These are phyloP conservation scores for Penicillium taxi DNA, from an alignment of 495 filamentous ascomycete species.

Conservation along the genomic window DNA sequence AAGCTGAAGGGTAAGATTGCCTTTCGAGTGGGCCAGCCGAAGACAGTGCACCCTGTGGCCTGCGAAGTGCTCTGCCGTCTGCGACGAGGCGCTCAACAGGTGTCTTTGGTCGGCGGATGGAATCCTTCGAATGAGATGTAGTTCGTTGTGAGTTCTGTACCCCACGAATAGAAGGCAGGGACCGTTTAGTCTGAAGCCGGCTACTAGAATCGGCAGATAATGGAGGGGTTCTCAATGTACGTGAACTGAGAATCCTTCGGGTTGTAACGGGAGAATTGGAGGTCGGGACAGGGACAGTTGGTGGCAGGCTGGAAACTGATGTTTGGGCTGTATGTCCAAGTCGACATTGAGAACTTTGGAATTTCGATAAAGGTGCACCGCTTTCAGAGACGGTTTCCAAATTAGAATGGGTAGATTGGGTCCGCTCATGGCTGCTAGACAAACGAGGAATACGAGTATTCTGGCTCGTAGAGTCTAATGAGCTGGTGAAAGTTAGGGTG, in stretches of 20 bases:
- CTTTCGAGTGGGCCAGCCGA: slow-evolving; percentile 24
- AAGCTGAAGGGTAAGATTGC: slow-evolving; percentile 75
- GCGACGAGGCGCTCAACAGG: slow-evolving; percentile 53
- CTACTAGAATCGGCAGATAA: slow-evolving; percentile 54
- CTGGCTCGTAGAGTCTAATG: slow-evolving; percentile 35
- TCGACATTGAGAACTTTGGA: slow-evolving; percentile 54
- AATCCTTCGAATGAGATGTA: slow-evolving; percentile 35
- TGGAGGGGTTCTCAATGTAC: slow-evolving; percentile 42
- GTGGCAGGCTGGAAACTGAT: slow-evolving; percentile 56
- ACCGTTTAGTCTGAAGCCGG: slow-evolving; percentile 79
- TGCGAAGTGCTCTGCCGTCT: slow-evolving; percentile 61
- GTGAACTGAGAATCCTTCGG: slow-evolving; percentile 50
- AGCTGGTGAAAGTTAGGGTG: slow-evolving; percentile 83
- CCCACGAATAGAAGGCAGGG: slow-evolving; percentile 69
- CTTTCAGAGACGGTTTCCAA: slow-evolving; percentile 91
- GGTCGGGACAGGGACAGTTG: slow-evolving; percentile 42
- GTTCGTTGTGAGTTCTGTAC: slow-evolving; percentile 27
- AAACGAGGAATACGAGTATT: slow-evolving; percentile 54
- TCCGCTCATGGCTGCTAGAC: slow-evolving; percentile 53
- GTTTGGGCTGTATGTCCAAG: slow-evolving; percentile 60
- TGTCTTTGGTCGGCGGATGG: slow-evolving; percentile 56
- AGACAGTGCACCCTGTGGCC: slow-evolving; percentile 64
- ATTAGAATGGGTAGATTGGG: slow-evolving; percentile 62
- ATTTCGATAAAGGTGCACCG: slow-evolving; percentile 59
- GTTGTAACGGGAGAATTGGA: slow-evolving; percentile 48